These are phyloP conservation scores for Cordyceps pruinosa DNA, from an alignment of 2,329 filamentous ascomycete genomes.

Conservation along the genomic window DNA sequence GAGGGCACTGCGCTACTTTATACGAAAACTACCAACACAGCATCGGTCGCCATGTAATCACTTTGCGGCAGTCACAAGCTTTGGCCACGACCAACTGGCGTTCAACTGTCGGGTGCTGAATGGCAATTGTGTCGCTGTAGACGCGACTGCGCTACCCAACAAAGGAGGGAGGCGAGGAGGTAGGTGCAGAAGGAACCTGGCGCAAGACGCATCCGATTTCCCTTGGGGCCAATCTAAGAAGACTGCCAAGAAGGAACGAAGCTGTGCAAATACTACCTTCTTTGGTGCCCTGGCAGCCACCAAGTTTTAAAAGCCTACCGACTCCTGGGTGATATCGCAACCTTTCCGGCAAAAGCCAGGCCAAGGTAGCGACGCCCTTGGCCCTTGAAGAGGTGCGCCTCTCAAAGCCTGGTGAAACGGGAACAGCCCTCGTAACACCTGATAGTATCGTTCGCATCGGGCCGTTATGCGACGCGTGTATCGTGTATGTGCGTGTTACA, in stretches of 20 bases:
- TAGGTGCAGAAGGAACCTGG: neutral
- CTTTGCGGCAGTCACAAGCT: neutral
- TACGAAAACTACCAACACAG: neutral
- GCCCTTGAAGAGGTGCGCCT: neutral
- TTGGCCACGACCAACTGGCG: conserved; percentile 1
- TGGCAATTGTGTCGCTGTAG: neutral
- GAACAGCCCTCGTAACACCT: neutral
- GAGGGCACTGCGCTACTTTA: neutral
- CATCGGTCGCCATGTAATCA: neutral
- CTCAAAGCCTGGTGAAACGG: neutral
- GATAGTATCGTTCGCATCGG: conserved; percentile 3
- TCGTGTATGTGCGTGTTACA: neutral
- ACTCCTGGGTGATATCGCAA: neutral
- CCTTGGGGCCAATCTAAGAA: neutral
- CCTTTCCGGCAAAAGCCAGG: neutral
- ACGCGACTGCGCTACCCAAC: neutral
- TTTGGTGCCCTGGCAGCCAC: neutral
- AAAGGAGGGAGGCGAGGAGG: neutral
- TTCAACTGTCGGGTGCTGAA: neutral
- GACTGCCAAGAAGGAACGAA: too few species aligned
- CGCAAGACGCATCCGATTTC: neutral
- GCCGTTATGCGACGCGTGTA: conserved; percentile 2
- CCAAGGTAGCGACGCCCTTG: neutral
- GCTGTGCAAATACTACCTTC: neutral
- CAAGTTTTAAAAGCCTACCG: neutral